Base-by-base conservation (phyloP, 2,329 filamentous ascomycete species). In the Aspergillus tamarii region DNA sequence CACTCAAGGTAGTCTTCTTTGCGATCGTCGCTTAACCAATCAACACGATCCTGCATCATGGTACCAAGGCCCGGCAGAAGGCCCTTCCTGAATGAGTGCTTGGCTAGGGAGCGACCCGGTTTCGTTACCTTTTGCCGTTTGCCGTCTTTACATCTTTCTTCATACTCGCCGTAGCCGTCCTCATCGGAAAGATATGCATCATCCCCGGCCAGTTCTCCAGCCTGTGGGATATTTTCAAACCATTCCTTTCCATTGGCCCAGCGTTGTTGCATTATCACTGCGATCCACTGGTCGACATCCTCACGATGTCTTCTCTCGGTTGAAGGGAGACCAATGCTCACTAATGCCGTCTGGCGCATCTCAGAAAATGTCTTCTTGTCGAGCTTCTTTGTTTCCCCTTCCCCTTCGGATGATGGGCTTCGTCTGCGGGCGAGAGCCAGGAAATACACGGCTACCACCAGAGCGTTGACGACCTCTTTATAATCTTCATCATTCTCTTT, bases 271-370 rank as follows among this genome's bases (percentile, higher is more conserved):
- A 78, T 84, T 48, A 91, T 83, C 62, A 85, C 78, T 23, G 84
- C 76, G 63, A 91, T 84, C 66, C 89, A 90, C 2, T 80, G 78
- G 64, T 91, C 87, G 43, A 93, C 84, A 41, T 89, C 86, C 57
- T 75, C 76, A 12, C 75, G 74, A 61, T 78, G 73, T 23, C 68
- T 65, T 54, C 81, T 80, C 16, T 82, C 73, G 19, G 79, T 83
- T 9, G 85, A 69, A 1, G 80, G 69, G 9, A 80, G 65, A 2
- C 75, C 75, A 28, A 80, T 65, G 19, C 74, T 74, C 12, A 72
- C 70, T 9, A 82, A 66, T 5, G 78, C 79, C 0, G 76, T 76
- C 46, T 77, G 74, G 6, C 75, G 75, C 75, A 80, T 77, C 63
- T 80, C 77, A 12, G 74, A 70, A 59, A 79, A 80, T 0, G 77